Conservation (phyloP, 2,329 filamentous ascomycete species). For the Fusarium sp. region DNA sequence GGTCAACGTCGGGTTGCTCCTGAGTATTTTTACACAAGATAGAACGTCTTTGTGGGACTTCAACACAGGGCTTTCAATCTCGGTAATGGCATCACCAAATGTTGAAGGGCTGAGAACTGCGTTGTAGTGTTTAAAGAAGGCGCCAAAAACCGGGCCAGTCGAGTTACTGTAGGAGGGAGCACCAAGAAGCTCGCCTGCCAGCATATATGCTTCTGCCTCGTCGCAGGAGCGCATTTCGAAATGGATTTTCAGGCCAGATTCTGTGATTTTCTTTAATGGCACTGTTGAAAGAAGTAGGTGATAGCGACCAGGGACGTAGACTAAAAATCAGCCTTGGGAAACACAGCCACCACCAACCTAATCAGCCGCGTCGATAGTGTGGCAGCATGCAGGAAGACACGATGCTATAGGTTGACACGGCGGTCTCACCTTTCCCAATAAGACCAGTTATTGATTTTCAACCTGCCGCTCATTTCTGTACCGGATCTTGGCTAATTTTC, state of each 20-base stretch:
- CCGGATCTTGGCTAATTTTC: background rate
- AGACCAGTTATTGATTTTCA: background rate
- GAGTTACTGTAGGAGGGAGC: background rate
- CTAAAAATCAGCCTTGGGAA: background rate
- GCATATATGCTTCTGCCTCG: background rate
- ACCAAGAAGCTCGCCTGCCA: background rate
- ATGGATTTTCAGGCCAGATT: background rate
- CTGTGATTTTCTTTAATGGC: background rate
- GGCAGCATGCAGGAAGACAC: background rate
- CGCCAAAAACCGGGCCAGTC: background rate
- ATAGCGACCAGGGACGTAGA: background rate
- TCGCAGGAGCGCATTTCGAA: background rate
- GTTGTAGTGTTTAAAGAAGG: background rate
- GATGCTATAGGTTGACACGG: background rate
- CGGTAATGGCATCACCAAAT: background rate
- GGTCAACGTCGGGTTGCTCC: background rate
- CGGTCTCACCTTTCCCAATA: background rate
- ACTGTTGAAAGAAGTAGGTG: background rate
- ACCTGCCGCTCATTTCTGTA: background rate
- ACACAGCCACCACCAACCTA: background rate
- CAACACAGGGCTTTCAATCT: background rate
- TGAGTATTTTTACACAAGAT: background rate
- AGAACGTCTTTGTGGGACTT: background rate
- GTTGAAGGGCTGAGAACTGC: background rate
- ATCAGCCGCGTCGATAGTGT: background rate